phyloP scores from a whole-genome alignment of 225 moss, liverwort and hornwort species.

The Straminergon stramineum region DNA sequence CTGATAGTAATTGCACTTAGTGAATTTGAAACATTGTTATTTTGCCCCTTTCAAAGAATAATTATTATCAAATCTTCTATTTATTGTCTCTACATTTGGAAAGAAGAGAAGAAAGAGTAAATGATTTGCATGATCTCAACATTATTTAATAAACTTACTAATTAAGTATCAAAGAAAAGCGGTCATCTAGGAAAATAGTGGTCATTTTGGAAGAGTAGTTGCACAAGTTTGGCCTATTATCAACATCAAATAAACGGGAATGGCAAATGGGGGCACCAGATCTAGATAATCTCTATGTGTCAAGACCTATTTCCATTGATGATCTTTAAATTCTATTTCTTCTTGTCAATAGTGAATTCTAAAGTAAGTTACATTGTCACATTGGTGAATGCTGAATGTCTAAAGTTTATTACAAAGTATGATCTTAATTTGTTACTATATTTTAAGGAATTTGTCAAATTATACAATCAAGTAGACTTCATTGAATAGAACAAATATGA shows the following conservation, averaged over 20 bases:
- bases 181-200: too few relatives aligned
- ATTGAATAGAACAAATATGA: too few relatives aligned
- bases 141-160: background rate
- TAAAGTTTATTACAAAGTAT: background rate
- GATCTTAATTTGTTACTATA: background rate
- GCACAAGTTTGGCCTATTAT: fast-evolving
- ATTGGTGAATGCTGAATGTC: too few relatives aligned
- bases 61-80: too few relatives aligned
- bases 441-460: too few relatives aligned
- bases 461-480: background rate
- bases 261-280: fast-evolving
- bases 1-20: fast-evolving
- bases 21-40: background rate
- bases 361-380: background rate
- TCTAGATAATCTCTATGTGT: fast-evolving
- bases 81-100: background rate
- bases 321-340: background rate
- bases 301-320: background rate
- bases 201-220: background rate
- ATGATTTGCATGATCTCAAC: background rate
- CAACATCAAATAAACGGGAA: fast-evolving
- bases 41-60: background rate
- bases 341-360: background rate
- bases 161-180: background rate
- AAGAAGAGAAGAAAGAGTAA: too few relatives aligned